Evolutionary conservation across 495 filamentous ascomycete species (phyloP), one percentile per base, ranked within the genome.

Genomic region (Lichina pygmaea): DNA sequence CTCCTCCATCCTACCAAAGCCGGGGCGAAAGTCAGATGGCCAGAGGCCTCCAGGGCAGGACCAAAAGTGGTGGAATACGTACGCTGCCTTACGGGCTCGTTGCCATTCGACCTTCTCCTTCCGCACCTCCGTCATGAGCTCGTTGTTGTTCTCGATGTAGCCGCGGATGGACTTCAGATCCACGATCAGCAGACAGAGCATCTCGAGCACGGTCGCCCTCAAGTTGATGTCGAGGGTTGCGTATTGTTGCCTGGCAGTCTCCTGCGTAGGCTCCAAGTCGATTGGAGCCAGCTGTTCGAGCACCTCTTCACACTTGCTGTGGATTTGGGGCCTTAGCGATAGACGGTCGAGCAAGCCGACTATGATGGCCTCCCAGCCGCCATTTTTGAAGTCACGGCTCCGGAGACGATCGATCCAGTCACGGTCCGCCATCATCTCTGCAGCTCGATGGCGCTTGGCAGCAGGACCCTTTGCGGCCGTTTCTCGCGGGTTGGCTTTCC

Each of bases 71-170:
- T 11, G 11, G 36, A 17, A 24, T 32, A 78, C 85, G 65, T 72
- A 93, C 86, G 71, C 67, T 57, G 68, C 66, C 57, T 89, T 94
- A 53, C 79, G 73, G 45, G 76, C 68, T 47, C 83, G 71, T 58
- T 95, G 89, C 55, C 73, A 77, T 51, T 92, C 81, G 46, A 93
- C 93, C 61, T 93, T 95, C 58, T 91, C 79, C 59, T 95, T 97
- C 15, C 89, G 70, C 54, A 84, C 78, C 39, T 72, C 72, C 3
- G 89, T 97, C 91, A 94, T 93, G 47, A 80, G 74, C 50, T 84
- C 78, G 42, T 75, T 78, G 59, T 84, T 91, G 49, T 86, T 75
- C 48, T 93, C 84, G 62, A 97, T 78, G 54, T 89, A 92, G 12
- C 73, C 74, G 36, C 83, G 72, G 47, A 95, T 72, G 2, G 77